These are phyloP conservation scores for Diplodia seriata DNA, from an alignment of 2,329 filamentous ascomycete genomes.

Conservation along the genomic window DNA sequence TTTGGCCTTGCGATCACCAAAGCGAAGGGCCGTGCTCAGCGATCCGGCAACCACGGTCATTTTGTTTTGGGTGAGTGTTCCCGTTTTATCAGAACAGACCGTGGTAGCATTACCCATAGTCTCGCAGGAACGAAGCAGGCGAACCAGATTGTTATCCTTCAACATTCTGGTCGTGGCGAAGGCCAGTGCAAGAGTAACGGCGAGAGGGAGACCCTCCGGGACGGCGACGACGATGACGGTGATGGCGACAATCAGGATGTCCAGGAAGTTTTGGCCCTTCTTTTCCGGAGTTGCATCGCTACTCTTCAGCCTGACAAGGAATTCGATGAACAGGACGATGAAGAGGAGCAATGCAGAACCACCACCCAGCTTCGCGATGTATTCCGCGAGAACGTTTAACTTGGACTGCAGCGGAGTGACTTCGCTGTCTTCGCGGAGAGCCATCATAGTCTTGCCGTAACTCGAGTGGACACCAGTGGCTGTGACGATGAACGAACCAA, in stretches of 20 bases:
- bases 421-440: conserved; percentile 76
- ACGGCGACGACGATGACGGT: conserved; percentile 74
- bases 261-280: conserved; percentile 75
- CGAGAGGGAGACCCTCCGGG: conserved; percentile 70
- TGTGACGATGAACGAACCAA: conserved; percentile 78
- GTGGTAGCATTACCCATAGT: conserved; percentile 76
- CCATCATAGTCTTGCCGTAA: conserved; percentile 80
- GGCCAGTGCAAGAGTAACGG: conserved; percentile 71
- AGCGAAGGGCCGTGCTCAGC: conserved; percentile 65
- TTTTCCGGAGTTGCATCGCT: conserved; percentile 63
- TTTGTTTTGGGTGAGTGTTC: conserved; percentile 54
- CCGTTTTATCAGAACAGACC: conserved; percentile 70
- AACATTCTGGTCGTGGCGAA: conserved; percentile 73
- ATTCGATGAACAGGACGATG: conserved; percentile 84
- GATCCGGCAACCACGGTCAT: conserved; percentile 77
- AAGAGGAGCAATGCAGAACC: conserved; percentile 81
- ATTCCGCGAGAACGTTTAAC: conserved; percentile 77
- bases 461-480: conserved; percentile 76
- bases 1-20: conserved; percentile 55
- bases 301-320: conserved; percentile 71
- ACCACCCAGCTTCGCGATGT: conserved; percentile 80
- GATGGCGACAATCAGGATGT: conserved; percentile 69
- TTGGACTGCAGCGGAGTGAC: conserved; percentile 81
- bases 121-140: conserved; percentile 70
- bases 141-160: conserved; percentile 74